Evolutionary conservation across 1,139 yeast species (phyloP), one percentile per base, ranked within the genome.

Genomic region (Spencermartinsiella ligniputridi): DNA sequence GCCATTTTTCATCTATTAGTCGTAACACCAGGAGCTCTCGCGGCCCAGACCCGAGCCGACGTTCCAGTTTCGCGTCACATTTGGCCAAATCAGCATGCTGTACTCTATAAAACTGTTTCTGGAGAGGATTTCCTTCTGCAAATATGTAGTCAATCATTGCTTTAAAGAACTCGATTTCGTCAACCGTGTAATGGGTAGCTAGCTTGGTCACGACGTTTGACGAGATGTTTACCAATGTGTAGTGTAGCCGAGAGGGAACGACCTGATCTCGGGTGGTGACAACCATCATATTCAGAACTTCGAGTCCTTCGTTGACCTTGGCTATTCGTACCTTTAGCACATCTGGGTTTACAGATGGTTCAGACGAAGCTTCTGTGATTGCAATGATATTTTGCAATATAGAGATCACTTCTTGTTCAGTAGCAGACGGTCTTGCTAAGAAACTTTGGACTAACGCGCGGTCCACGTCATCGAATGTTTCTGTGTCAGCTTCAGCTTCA

Each of bases 131-230:
- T n/a, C 35, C 44, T 5, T 33, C 49, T 13, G 47, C 40, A 40
- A 55, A 56, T 18, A 57, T 45, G 21, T 47, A 49, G 13, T 47
- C 55, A 13, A 57, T 29, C 13, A 57, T 29, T 2, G 41, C 44
- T 24, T 49, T 49, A 39, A 57, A 53, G 35, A 47, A 46, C 20
- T 52, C 58, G 8, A 57, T 42, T 37, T 57, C 61, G 12, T 47
- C 48, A 3, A 44, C 37, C 8, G 41, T 35, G 20, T 48, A 44
- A 17, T 36, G 25, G 3, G 61, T 55, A n/a, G 57, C 57, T n/a
- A 33, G 27, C 36, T 49, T 41, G 13, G 55, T 40, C 27, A 40
- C 32, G 8, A 41, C 44, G 30, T 45, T 47, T 15, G 46, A 17
- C 16, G 32, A 15, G 19, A 30, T 41, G 42, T 53, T 57, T 13